Conservation (phyloP, 352 stramenopile genomes). For the Plasmopara muralis region DNA sequence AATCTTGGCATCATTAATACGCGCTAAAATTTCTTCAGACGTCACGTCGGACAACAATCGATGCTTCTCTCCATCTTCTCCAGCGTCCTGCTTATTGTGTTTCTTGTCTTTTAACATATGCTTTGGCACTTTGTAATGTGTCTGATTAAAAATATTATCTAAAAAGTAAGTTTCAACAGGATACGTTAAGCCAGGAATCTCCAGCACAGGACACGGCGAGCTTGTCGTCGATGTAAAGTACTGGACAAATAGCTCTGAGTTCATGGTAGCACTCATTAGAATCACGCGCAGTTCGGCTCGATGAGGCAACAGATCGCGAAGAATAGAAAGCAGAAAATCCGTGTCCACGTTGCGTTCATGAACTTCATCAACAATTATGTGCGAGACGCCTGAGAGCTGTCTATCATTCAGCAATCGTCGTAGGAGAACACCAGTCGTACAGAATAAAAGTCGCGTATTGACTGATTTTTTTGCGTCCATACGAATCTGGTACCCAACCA, state of each 20-base stretch:
- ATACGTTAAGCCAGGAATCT: slow-evolving; percentile 83
- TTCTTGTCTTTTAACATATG: slow-evolving; percentile 51
- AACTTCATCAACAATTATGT: slow-evolving; percentile 99
- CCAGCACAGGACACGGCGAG: slow-evolving; percentile 56
- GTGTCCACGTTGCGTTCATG: slow-evolving; percentile 96
- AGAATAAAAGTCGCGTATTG: slow-evolving; percentile 92
- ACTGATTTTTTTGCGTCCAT: slow-evolving; percentile 88
- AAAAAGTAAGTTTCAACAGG: slow-evolving; percentile 74
- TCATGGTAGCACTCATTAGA: slow-evolving; percentile 96
- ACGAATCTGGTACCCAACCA: slow-evolving; percentile 94
- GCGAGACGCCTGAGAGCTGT: slow-evolving; percentile 84
- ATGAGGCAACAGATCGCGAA: slow-evolving; percentile 73
- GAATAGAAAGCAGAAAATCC: slow-evolving; percentile 93
- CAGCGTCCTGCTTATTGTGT: slow-evolving; percentile 31
- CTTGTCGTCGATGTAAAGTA: slow-evolving; percentile 69
- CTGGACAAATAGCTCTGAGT: slow-evolving; percentile 80
- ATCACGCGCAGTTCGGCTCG: slow-evolving; percentile 86
- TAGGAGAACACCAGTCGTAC: slow-evolving; percentile 94
- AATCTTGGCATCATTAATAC: slow-evolving; percentile 87
- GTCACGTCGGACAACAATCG: slow-evolving; percentile 31
- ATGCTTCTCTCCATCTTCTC: slow-evolving; percentile 13
- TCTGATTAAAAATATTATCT: slow-evolving; percentile 64
- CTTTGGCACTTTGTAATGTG: slow-evolving; percentile 54
- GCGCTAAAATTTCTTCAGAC: slow-evolving; percentile 44
- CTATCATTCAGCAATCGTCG: slow-evolving; percentile 89